These are phyloP conservation scores for Fabrea salina DNA, from an alignment of 169 alveolate genomes.

Conservation along the genomic window DNA sequence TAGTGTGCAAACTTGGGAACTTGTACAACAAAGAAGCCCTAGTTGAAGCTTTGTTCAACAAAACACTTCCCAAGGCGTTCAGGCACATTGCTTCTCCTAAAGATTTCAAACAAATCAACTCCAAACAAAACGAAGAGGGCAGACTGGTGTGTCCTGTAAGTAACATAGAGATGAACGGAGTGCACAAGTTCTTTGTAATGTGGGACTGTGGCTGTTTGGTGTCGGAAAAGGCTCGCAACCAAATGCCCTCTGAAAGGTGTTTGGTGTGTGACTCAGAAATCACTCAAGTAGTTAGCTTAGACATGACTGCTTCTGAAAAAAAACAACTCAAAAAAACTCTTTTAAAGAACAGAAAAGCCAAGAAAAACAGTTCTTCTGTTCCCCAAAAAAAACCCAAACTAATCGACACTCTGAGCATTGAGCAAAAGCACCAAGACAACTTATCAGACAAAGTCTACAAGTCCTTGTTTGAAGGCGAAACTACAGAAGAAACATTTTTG, in stretches of 20 bases:
- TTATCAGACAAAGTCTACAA: background rate
- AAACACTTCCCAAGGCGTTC: background rate
- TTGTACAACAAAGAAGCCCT: constrained; percentile 21
- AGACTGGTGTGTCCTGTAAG: constrained; percentile 21
- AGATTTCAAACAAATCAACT: background rate
- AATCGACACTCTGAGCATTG: background rate
- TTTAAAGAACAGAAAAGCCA: background rate
- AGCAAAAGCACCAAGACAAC: background rate
- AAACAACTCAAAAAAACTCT: background rate
- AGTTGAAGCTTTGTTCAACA: background rate
- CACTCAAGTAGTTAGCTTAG: background rate
- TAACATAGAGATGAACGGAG: constrained; percentile 5
- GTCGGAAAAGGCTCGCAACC: constrained; percentile 4
- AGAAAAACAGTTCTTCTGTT: background rate
- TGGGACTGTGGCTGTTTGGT: constrained; percentile 30
- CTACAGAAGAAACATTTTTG: background rate
- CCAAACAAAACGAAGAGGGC: background rate
- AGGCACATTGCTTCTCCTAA: background rate
- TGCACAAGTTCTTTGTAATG: background rate
- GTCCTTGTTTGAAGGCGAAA: background rate
- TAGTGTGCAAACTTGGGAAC: constrained; percentile 16
- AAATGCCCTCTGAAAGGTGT: constrained; percentile 10
- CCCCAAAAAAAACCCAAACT: background rate
- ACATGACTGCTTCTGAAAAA: background rate
- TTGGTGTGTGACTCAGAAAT: background rate